Evolutionary conservation across 805 yeast genomes (phyloP), one percentile per base, ranked within the genome.

Genomic region (Kluyveromyces lactis): DNA sequence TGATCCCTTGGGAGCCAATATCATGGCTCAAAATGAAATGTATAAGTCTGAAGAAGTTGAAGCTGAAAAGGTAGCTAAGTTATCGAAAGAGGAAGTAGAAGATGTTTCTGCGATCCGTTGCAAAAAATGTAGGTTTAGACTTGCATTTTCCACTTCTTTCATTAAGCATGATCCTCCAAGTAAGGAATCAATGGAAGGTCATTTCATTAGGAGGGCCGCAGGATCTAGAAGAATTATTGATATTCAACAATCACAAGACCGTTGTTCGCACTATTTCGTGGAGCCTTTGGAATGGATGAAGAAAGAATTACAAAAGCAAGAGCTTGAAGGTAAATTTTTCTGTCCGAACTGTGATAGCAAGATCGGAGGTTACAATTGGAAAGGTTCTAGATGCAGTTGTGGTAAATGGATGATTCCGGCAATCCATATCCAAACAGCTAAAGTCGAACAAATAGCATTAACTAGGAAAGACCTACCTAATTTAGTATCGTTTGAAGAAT

Each of bases 321-420:
- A 78, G 38, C 52, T 92, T 7, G 97, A 90, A 58, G 98, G 98
- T 2, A 85, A 82, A 53, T 77, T 92, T 32, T 58, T 64, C 9
- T 92, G 98, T 59, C 92, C 92, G 2, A 81, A 80, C 53, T 92
- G 98, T 65, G 66, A 67, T 4, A 69, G 83, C 12, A 92, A 90
- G 63, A 75, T 92, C 2, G 98, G 98, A 11, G 87, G 86, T 0
- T 92, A 87, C 58, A 77, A 80, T 45, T 92, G 98, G 98, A 84
- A 80, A 52, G 98, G 98, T 0, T 77, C 90, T 2, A 67, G 95
- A 51, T 92, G 98, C 60, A 77, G 92, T 42, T 92, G 98, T 60
- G 97, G 97, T 2, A 77, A 76, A 51, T 92, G 98, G 98, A 80
- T 90, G 70, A 73, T 86, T 8, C 98, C 98, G 0, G 94, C 95